These are phyloP conservation scores for Handroanthus guayacan DNA, from an alignment of 257 asterid genomes.

Conservation along the genomic window DNA sequence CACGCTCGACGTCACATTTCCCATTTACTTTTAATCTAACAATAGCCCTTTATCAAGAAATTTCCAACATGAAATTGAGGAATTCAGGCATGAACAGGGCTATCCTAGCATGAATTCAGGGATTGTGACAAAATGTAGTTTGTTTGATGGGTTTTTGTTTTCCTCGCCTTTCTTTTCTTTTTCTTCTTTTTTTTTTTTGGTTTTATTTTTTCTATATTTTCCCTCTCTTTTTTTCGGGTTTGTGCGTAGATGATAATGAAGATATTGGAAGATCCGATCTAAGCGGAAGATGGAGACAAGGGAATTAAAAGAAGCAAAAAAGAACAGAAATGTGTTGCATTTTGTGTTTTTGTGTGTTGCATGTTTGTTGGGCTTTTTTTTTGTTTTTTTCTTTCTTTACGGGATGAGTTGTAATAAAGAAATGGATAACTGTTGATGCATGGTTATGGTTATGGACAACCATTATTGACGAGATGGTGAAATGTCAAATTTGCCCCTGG, in stretches of 20 bases:
- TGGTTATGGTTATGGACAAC: conserved; percentile 42
- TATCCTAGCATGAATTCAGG: conserved; percentile 38
- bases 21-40: conserved; percentile 55
- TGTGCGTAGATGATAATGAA: conserved; percentile 46
- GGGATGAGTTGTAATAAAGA: conserved; percentile 29
- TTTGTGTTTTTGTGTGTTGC: conserved; percentile 45
- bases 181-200: too few relatives aligned
- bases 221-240: conserved; percentile 21
- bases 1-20: conserved; percentile 93
- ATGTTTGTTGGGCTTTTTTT: conserved; percentile 35
- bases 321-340: conserved; percentile 32
- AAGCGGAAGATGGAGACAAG: conserved; percentile 65
- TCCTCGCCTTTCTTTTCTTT: neutral
- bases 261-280: conserved; percentile 75
- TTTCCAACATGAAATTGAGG: conserved; percentile 36
- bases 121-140: conserved; percentile 6
- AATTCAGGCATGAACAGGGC: conserved; percentile 42
- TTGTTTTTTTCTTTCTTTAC: conserved; percentile 18
- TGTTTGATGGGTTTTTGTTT: conserved; percentile 31
- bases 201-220: conserved; percentile 1
- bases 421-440: conserved; percentile 13
- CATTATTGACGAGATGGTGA: conserved; percentile 32
- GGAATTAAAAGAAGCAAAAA: conserved; percentile 50
- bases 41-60: conserved; percentile 32
- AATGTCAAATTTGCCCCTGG: conserved; percentile 40